A percentile compares a stretch with the other conserved stretches of the same genome.
Evolutionary conservation across 2,329 filamentous ascomycete species (phyloP).

Genomic region (Diaporthe longicolla): DNA sequence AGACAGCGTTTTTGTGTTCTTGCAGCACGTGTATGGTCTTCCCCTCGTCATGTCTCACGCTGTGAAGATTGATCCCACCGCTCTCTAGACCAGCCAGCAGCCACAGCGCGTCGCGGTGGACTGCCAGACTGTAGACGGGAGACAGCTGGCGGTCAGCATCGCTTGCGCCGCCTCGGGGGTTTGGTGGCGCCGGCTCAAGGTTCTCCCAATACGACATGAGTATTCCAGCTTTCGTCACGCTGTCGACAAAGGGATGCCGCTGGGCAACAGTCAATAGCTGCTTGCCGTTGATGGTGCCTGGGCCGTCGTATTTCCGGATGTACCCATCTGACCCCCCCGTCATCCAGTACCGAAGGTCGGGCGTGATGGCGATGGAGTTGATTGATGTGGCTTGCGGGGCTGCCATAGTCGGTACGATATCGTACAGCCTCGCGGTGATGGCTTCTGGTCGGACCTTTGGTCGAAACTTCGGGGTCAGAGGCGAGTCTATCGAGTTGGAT

Average conservation of each 20-base stretch:
- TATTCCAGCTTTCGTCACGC: constrained; percentile 94
- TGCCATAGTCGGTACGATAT: constrained; percentile 97
- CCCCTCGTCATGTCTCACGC: constrained; percentile 93
- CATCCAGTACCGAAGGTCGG: constrained; percentile 95
- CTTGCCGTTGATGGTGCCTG: constrained; percentile 95
- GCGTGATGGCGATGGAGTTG: constrained; percentile 91
- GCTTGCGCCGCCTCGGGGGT: constrained; percentile 52
- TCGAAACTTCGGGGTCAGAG: constrained; percentile 59
- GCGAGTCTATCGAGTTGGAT: constrained; percentile 49
- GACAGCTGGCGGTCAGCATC: constrained; percentile 78
- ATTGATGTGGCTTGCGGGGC: constrained; percentile 96
- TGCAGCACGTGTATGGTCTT: constrained; percentile 87
- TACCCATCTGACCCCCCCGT: constrained; percentile 95
- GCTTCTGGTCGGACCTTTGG: constrained; percentile 82
- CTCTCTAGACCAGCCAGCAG: constrained; percentile 91
- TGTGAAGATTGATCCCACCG: constrained; percentile 93
- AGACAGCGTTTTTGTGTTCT: constrained; percentile 92
- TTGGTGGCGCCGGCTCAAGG: constrained; percentile 75
- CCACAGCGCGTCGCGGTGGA: constrained; percentile 92
- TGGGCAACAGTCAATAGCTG: constrained; percentile 94
- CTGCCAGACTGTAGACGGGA: constrained; percentile 93
- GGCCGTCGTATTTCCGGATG: constrained; percentile 96
- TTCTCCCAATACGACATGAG: constrained; percentile 99
- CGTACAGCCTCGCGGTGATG: constrained; percentile 85
- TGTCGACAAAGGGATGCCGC: constrained; percentile 96